Conservation (phyloP, 2,329 filamentous ascomycete species). For the Alternaria sp. region DNA sequence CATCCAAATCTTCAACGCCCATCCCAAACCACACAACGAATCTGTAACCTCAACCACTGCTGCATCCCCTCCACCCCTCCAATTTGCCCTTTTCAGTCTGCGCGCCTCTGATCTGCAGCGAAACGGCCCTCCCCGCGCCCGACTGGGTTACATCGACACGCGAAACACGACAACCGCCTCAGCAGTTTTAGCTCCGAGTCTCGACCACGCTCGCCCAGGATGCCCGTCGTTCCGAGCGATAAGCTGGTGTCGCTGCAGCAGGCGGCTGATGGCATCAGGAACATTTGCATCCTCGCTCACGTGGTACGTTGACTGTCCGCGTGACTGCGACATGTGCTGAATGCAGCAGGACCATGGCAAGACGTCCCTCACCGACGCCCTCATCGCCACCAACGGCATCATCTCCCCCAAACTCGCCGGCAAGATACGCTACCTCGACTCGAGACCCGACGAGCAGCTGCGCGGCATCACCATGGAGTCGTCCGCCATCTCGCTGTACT, state of each 20-base stretch:
- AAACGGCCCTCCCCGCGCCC: constrained; percentile 9
- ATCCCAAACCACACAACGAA: constrained; percentile 16
- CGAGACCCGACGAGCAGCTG: constrained; percentile 91
- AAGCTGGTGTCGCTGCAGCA: constrained; percentile 90
- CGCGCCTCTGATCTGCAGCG: constrained; percentile 5
- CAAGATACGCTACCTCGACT: constrained; percentile 97
- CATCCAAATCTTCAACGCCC: constrained; percentile 23
- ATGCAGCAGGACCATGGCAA: constrained; percentile 80
- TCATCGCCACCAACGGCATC: constrained; percentile 98
- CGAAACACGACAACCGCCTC: constrained; percentile 1
- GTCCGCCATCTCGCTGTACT: constrained; percentile 94
- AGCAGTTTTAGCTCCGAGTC: neutral
- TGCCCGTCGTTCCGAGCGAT: constrained; percentile 91
- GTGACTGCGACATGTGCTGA: constrained; percentile 50
- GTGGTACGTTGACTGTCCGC: constrained; percentile 8
- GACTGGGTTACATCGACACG: neutral
- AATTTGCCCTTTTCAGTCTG: neutral
- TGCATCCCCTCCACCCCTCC: constrained; percentile 8
- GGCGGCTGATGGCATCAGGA: constrained; percentile 86
- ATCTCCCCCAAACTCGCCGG: constrained; percentile 97
- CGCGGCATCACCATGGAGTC: constrained; percentile 99
- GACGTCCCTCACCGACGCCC: constrained; percentile 92
- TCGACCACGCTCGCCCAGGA: constrained; percentile 48
- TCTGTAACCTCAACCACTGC: constrained; percentile 1
- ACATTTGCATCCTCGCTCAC: constrained; percentile 52